Evolutionary conservation across 1,284 basidiomycete genomes (phyloP).

Genomic region (Phellinidium pouzarii): DNA sequence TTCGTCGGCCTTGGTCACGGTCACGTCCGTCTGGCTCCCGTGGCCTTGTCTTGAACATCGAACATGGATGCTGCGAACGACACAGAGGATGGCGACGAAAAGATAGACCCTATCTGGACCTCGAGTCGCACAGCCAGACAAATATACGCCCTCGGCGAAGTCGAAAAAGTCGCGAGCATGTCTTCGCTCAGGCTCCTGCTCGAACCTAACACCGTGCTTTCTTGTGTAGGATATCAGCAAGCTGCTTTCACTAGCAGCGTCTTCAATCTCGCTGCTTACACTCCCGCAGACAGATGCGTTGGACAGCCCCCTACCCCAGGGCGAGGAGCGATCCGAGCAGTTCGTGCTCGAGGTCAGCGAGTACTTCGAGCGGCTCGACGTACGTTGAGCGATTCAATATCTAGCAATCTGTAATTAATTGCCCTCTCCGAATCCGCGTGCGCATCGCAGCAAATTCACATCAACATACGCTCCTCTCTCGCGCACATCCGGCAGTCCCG

Average conservation of each 20-base stretch:
- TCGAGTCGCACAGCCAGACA: conserved; percentile 73
- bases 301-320: conserved; percentile 61
- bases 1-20: no score
- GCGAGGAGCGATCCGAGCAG: conserved; percentile 74
- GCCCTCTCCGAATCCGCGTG: conserved; percentile 8
- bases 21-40: not conserved
- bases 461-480: conserved; percentile 65
- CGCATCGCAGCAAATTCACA: conserved; percentile 55
- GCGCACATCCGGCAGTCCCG: conserved; percentile 76
- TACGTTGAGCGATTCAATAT: conserved; percentile 25
- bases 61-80: conserved; percentile 2
- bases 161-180: conserved; percentile 56
- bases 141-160: conserved; percentile 72
- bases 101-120: conserved; percentile 66
- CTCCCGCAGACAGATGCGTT: conserved; percentile 68
- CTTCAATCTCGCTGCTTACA: conserved; percentile 68
- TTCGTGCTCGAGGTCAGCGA: conserved; percentile 78
- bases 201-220: not conserved
- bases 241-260: conserved; percentile 64
- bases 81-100: not conserved
- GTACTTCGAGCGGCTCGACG: conserved; percentile 76
- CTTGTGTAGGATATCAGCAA: conserved; percentile 62
- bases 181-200: conserved; percentile 11
- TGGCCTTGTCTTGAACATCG: not conserved
- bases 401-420: not conserved